Evolutionary conservation across 371 early-diverging fungal species (phyloP).

Genomic region (Cokeromyces recurvatus): DNA sequence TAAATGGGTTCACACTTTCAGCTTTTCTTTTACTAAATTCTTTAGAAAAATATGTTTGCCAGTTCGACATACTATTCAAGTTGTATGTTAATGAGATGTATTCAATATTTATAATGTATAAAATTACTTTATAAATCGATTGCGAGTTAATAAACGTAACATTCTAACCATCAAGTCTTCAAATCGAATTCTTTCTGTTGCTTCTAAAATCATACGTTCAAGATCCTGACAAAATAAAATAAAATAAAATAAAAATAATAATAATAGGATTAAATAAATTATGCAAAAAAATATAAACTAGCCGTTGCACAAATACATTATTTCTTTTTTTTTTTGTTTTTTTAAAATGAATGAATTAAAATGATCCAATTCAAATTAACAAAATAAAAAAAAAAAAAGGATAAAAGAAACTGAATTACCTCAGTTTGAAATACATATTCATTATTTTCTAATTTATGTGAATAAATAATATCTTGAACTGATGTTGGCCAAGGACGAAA

Average conservation of each 20-base stretch:
- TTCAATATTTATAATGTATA: no score
- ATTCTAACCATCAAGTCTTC: conserved; percentile 40
- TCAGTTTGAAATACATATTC: conserved; percentile 23
- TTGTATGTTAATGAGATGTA: background rate
- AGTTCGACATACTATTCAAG: conserved; percentile 56
- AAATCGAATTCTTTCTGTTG: conserved; percentile 22
- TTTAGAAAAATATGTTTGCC: conserved; percentile 51
- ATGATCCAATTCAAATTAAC: no score
- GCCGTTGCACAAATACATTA: no score
- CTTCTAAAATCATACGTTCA: conserved; percentile 38
- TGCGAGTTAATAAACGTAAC: conserved; percentile 32
- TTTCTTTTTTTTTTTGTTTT: no score
- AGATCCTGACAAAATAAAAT: conserved; percentile 42
- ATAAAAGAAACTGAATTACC: conserved; percentile 6
- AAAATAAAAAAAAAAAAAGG: no score
- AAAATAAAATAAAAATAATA: no score
- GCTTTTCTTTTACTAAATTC: conserved; percentile 48
- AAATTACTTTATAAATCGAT: conserved; percentile 39
- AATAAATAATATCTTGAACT: conserved; percentile 10
- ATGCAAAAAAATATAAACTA: no score
- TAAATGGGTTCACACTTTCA: conserved; percentile 29
- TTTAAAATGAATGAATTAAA: no score
- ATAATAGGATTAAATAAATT: no score
- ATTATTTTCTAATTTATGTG: background rate
- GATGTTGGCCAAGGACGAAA: conserved; percentile 35